These are phyloP conservation scores for Stemphylium beticola DNA, from an alignment of 2,329 filamentous ascomycete species.

Conservation along the genomic window DNA sequence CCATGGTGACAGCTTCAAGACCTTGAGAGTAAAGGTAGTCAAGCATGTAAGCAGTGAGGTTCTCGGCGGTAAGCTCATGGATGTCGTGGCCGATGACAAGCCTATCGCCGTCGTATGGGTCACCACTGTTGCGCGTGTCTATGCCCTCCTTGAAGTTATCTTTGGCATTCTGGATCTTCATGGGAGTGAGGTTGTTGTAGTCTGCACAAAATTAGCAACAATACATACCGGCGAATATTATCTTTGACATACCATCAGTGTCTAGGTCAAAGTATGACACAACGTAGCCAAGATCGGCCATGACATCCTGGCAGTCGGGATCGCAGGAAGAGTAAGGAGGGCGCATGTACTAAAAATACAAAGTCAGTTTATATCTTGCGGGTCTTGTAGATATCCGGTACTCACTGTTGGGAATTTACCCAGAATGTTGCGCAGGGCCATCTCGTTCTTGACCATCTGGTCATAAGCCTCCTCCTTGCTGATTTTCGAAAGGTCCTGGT, in stretches of 20 bases:
- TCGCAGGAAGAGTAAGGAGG: slow-evolving; percentile 57
- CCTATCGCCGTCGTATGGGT: slow-evolving; percentile 24
- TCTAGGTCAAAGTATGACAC: slow-evolving; percentile 67
- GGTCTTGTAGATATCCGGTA: too few species aligned
- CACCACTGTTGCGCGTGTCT: background rate
- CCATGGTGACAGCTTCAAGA: slow-evolving; percentile 55
- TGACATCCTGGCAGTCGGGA: slow-evolving; percentile 48
- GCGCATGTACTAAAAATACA: slow-evolving; percentile 52
- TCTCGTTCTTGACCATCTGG: slow-evolving; percentile 61
- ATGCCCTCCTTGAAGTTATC: slow-evolving; percentile 45
- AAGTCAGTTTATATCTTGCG: too few species aligned
- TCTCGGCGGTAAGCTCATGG: slow-evolving; percentile 53
- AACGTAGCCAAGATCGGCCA: slow-evolving; percentile 60
- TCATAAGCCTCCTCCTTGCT: slow-evolving; percentile 53
- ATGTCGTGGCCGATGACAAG: slow-evolving; percentile 63
- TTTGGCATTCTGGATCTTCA: slow-evolving; percentile 43
- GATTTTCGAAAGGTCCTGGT: slow-evolving; percentile 56
- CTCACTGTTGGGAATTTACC: slow-evolving; percentile 58
- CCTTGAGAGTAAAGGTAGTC: slow-evolving; percentile 47
- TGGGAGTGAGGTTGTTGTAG: slow-evolving; percentile 39
- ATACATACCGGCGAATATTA: background rate
- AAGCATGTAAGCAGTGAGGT: slow-evolving; percentile 55
- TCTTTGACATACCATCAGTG: slow-evolving; percentile 51
- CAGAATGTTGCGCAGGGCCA: slow-evolving; percentile 61
- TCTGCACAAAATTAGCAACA: slow-evolving; percentile 11